Evolutionary conservation across 768 basidiomycete genomes (phyloP), one percentile per base, ranked within the genome.

Genomic region (Boletus tylopilopsis): DNA sequence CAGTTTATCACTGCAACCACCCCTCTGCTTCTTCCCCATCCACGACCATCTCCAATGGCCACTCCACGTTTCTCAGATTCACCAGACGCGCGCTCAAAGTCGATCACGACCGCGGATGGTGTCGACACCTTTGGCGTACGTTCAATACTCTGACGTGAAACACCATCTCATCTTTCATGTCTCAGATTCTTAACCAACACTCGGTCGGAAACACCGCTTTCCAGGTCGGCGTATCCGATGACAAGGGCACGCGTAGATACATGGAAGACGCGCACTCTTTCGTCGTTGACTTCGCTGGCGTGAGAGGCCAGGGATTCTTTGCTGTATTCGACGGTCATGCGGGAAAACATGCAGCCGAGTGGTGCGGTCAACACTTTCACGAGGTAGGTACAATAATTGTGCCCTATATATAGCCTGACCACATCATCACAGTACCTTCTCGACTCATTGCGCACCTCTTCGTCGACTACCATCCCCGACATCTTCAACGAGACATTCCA

Each of bases 211-310:
- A 85, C 57, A 66, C 76, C 2, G 74, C 80, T 6, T 92, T 83
- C 68, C 76, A 82, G 46, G 77, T 77, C 43, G 76, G 74, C 22
- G 79, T 87, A 10, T 74, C 84, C 30, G 93, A 95, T 59, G 92
- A 96, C 71, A 93, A 85, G 69, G 91, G 94, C 40, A 79, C 87
- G 47, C 76, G 96, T 53, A 76, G 95, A 55, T 90, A 87, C 42
- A 98, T 98, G 96, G 96, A 98, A 70, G 96, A 98, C 66, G 83
- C 92, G 7, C 94, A 98, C 67, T 92, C 93, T 21, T 96, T 97
- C 62, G 84, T 98, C 50, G 88, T 94, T 54, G 94, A 98, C 66
- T 99, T 90, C 67, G 93, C 84, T 32, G 81, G 84, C 30, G 76
- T 98, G 18, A 82, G 87, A 37, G 96, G 96, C 0, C 96, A 99